Percentiles rank a stretch among this genome's conserved stretches.
Evolutionary conservation across 2,329 filamentous ascomycete genomes (phyloP).

Genomic region (Sordariomycetes sp.): DNA sequence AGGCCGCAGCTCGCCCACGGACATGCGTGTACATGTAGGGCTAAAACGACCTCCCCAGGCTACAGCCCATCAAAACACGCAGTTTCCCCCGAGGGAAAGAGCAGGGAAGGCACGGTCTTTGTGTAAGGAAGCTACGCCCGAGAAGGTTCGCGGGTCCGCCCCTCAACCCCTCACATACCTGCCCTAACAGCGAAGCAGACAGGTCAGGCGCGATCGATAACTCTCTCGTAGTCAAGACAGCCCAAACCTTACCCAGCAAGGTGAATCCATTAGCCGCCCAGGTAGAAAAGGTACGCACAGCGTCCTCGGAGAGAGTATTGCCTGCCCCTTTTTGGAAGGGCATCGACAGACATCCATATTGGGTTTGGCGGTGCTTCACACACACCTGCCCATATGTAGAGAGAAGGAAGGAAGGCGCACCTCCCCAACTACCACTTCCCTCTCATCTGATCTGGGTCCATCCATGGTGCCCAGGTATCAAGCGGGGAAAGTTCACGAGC

Average conservation of each 20-base stretch:
- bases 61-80: neutral
- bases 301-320: neutral
- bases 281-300: neutral
- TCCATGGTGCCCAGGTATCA: neutral
- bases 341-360: neutral
- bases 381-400: neutral
- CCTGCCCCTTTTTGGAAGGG: neutral
- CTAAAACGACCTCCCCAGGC: neutral
- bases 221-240: too few species aligned
- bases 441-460: neutral
- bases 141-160: neutral
- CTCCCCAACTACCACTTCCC: neutral
- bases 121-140: neutral
- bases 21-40: neutral
- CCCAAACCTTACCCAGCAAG: too few species aligned
- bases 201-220: neutral
- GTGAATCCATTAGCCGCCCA: too few species aligned
- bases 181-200: neutral
- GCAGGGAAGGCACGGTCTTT: neutral
- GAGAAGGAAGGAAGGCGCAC: neutral
- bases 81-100: neutral
- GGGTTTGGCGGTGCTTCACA: neutral
- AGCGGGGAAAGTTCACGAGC: neutral
- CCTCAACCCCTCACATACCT: neutral
- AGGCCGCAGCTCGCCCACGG: neutral